These are phyloP conservation scores for Perilla frutescens DNA, from an alignment of 257 asterid species.

Conservation along the genomic window DNA sequence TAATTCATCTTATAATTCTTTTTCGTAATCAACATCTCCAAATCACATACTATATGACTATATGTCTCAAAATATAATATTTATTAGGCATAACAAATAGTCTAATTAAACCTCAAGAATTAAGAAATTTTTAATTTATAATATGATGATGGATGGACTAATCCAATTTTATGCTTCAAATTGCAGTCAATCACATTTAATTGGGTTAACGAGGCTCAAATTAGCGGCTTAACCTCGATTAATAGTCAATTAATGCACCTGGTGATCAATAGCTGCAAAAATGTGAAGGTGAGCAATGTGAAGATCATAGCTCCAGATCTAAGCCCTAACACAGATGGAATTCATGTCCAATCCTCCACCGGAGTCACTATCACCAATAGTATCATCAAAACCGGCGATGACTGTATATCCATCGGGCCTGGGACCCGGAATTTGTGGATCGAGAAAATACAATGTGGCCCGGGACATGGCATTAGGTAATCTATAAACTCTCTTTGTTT, in stretches of 20 bases:
- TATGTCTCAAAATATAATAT: too few relatives aligned
- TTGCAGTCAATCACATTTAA: constrained; percentile 68
- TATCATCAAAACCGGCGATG: constrained; percentile 61
- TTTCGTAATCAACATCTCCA: too few relatives aligned
- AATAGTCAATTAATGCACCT: constrained; percentile 66
- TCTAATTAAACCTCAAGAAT: too few relatives aligned
- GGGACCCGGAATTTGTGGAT: constrained; percentile 65
- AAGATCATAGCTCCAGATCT: constrained; percentile 54
- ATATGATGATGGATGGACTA: not conserved
- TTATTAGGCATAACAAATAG: not conserved
- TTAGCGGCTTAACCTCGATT: constrained; percentile 54
- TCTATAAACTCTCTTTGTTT: not conserved
- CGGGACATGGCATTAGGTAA: constrained; percentile 84
- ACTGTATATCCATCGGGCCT: constrained; percentile 72
- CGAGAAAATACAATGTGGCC: constrained; percentile 65
- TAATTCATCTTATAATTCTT: too few relatives aligned
- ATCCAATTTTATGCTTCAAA: constrained; percentile 10
- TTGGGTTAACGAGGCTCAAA: constrained; percentile 52
- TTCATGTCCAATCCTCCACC: constrained; percentile 59
- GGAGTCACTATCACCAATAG: constrained; percentile 48
- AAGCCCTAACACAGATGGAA: constrained; percentile 74
- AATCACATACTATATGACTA: too few relatives aligned
- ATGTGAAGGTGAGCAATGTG: constrained; percentile 54
- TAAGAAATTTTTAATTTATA: too few relatives aligned
- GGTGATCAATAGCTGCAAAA: constrained; percentile 64